Conservation (phyloP, 1,139 yeast species). For the Yamadazyma membranifaciens region DNA sequence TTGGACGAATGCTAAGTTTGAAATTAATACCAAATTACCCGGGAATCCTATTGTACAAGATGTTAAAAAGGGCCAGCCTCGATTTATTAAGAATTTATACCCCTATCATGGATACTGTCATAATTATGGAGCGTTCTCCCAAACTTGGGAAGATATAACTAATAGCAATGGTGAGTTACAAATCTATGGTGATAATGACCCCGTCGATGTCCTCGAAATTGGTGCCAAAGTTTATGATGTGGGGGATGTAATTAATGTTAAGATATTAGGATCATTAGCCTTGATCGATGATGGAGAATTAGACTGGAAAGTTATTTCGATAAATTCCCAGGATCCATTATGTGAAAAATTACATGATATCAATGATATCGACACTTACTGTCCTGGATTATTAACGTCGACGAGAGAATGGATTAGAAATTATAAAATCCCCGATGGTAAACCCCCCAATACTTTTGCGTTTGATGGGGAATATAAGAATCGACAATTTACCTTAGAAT, state of each 20-base stretch:
- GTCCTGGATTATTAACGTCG: slow-evolving; percentile 80
- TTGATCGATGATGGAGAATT: slow-evolving; percentile 90
- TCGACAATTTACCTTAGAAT: slow-evolving; percentile 69
- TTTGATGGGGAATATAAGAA: slow-evolving; percentile 78
- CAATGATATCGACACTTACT: slow-evolving; percentile 69
- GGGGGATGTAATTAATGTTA: slow-evolving; percentile 79
- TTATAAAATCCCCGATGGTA: slow-evolving; percentile 89
- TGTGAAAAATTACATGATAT: slow-evolving; percentile 71
- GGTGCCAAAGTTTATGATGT: slow-evolving; percentile 70
- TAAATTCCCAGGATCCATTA: slow-evolving; percentile 72
- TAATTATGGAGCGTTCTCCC: slow-evolving; percentile 93
- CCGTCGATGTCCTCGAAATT: slow-evolving; percentile 86
- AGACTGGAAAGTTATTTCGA: slow-evolving; percentile 88
- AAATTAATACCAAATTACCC: slow-evolving; percentile 62
- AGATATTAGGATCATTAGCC: slow-evolving; percentile 84
- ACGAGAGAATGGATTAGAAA: slow-evolving; percentile 90
- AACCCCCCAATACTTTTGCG: slow-evolving; percentile 84
- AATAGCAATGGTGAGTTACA: slow-evolving; percentile 61
- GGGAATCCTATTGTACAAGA: slow-evolving; percentile 88
- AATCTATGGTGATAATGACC: slow-evolving; percentile 85
- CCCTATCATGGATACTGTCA: slow-evolving; percentile 91
- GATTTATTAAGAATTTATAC: slow-evolving; percentile 84
- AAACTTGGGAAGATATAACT: slow-evolving; percentile 92
- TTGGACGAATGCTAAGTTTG: slow-evolving; percentile 89
- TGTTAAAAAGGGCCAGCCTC: slow-evolving; percentile 75